Evolutionary conservation across 441 rosid genomes (phyloP).

Genomic region (Raphanus hybrid): DNA sequence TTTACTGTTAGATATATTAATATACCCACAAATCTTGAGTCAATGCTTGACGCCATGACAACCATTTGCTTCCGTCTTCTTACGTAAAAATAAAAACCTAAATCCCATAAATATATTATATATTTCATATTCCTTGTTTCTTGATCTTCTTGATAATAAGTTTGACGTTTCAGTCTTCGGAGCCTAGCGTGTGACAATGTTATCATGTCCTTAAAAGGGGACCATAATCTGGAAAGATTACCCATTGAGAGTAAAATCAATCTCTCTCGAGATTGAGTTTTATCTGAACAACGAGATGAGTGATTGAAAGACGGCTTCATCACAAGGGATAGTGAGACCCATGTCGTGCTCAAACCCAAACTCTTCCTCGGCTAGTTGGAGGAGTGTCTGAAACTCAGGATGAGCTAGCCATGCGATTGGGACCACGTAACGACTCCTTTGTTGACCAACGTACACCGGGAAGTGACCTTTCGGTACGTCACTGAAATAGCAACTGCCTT

Average conservation of each 20-base stretch:
- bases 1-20: slow-evolving; percentile 29
- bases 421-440: slow-evolving; percentile 68
- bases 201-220: slow-evolving; percentile 20
- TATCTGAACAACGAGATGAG: slow-evolving; percentile 55
- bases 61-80: slow-evolving; percentile 38
- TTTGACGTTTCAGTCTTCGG: slow-evolving; percentile 19
- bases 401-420: slow-evolving; percentile 77
- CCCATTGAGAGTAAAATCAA: neutral
- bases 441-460: slow-evolving; percentile 80
- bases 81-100: slow-evolving; percentile 23
- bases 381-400: slow-evolving; percentile 69
- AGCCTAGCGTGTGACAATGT: slow-evolving; percentile 19
- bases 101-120: slow-evolving; percentile 7
- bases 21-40: slow-evolving; percentile 36
- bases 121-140: slow-evolving; percentile 18
- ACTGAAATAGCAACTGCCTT: slow-evolving; percentile 49
- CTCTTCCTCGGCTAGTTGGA: slow-evolving; percentile 79
- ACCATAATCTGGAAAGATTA: slow-evolving; percentile 4
- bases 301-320: slow-evolving; percentile 71
- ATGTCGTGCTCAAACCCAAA: slow-evolving; percentile 78
- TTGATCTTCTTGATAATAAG: slow-evolving; percentile 19
- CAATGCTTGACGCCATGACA: slow-evolving; percentile 29
- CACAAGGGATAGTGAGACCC: slow-evolving; percentile 95
- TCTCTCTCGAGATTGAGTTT: slow-evolving; percentile 5
- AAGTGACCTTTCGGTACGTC: slow-evolving; percentile 94